phyloP scores from a whole-genome alignment of 2,329 filamentous ascomycete species.

The Thermothelomyces thermophilus region DNA sequence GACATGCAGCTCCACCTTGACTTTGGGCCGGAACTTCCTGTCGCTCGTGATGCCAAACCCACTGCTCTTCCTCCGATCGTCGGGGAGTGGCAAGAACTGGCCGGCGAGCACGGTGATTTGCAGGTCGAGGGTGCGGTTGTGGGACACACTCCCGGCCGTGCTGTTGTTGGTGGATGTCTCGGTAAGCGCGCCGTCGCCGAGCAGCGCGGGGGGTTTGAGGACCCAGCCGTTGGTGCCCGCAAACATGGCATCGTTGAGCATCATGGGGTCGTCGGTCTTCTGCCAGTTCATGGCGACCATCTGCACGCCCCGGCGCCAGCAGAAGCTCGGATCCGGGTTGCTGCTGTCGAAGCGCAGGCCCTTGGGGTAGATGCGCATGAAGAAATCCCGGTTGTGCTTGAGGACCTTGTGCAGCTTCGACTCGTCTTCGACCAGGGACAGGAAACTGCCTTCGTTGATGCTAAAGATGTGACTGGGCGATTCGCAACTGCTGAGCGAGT shows the following conservation, averaged over 20 bases:
- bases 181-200: slow-evolving; percentile 37
- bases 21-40: slow-evolving; percentile 60
- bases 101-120: slow-evolving; percentile 68
- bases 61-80: slow-evolving; percentile 29
- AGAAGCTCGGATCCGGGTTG: slow-evolving; percentile 89
- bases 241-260: slow-evolving; percentile 98
- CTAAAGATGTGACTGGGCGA: slow-evolving; percentile 72
- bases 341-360: slow-evolving; percentile 73
- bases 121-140: slow-evolving; percentile 55
- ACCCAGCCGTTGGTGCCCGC: slow-evolving; percentile 78
- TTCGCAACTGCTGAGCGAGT: slow-evolving; percentile 53
- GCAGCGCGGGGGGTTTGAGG: slow-evolving; percentile 73
- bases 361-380: slow-evolving; percentile 90
- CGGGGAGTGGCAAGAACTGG: slow-evolving; percentile 62
- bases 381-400: slow-evolving; percentile 75
- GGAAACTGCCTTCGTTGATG: slow-evolving; percentile 74
- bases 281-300: slow-evolving; percentile 99
- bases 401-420: slow-evolving; percentile 51
- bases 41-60: slow-evolving; percentile 37
- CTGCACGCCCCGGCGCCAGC: slow-evolving; percentile 91
- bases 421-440: slow-evolving; percentile 33
- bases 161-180: slow-evolving; percentile 18
- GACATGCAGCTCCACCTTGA: slow-evolving; percentile 76
- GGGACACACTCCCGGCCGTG: slow-evolving; percentile 27
- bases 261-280: slow-evolving; percentile 86